Evolutionary conservation across 306 rosid genomes (phyloP), one percentile per base, ranked within the genome.

Genomic region (Gleditsia sinensis): DNA sequence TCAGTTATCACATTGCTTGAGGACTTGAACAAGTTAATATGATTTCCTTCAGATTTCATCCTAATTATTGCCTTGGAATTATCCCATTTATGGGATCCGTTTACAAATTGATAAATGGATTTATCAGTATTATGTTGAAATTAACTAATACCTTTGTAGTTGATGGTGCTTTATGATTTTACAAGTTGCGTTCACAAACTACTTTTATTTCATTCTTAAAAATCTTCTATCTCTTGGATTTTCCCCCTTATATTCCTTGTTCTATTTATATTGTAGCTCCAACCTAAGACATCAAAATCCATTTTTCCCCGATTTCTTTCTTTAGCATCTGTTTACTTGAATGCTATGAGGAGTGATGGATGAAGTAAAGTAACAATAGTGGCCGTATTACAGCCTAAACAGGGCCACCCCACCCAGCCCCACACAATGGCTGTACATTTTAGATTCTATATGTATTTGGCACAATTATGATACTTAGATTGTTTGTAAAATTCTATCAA

Each of bases 321-420:
- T 13, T 21, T 51, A 59, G 51, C 42, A 78, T 61, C 30, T 39
- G n/a, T 70, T 53, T 53, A 70, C 67, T 51, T 19, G 27, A 56
- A 37, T 55, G 51, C 30, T 54, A 50, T 78, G 36, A 24, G 1
- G 34, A 76, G 48, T 17, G 19, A n/a, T 28, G 69, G 60, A 77
- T 48, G 43, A 45, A 11, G 33, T 25, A 24, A 19, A 28, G n/a
- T 14, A 5, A 30, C 30, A 60, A 34, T 34, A 7, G n/a, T n/a
- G n/a, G 9, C 39, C 9, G 6, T 34, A 34, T 34, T 34, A 7
- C 39, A 34, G 39, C 39, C 39, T 4, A 13, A 45, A 45, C 48
- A 42, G 3, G 32, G 32, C 3, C 32, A 28, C 4, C 53, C 2
- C 32, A 28, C 32, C 2, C 48, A 42, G 0, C 11, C n/a, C 11